Evolutionary conservation across 208 protist genomes (phyloP), one percentile per base, ranked within the genome.

Genomic region (Trichomonas tenax): DNA sequence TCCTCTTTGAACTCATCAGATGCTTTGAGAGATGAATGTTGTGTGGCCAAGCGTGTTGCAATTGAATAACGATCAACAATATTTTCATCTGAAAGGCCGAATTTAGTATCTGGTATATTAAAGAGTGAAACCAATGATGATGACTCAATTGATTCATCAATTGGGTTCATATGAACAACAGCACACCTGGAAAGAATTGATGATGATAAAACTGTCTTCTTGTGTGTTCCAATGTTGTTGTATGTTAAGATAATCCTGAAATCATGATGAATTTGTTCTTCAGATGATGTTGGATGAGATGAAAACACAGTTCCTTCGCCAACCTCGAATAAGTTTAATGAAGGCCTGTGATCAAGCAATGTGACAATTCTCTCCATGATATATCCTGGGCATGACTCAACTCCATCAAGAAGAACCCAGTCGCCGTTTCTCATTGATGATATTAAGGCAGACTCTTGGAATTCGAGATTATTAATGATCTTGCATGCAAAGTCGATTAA

Each of bases 171-270:
- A 36, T 41, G 15, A 23, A 93, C 31, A 34, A 51, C 3, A 10
- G 44, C 21, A 51, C 86, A 93, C 38, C 44, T 34, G 26, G 11
- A 48, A 0, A 93, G 10, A 26, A 93, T 48, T 34, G 86, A 34
- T 15, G 0, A 26, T 48, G 40, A n/a, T 15, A 93, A 10, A 93
- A 10, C 10, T 40, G 26, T 96, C 11, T 96, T 96, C 36, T 34
- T n/a, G 40, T 81, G 38, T 51, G 95, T 51, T 63, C 17, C 17
- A 6, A 51, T 40, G 6, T 40, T 21, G 63, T 96, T 96, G 15
- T 49, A 96, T 34, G 95, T 96, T 3, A 88, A 34, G 40, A 96
- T 45, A 34, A 96, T 26, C 21, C 95, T 46, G 31, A 89, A 96
- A 51, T 96, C 95, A 15, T 4, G 0, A 81, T 96, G 38, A 15